Percentiles rank a stretch among this genome's conserved stretches.
phyloP scores from a whole-genome alignment of 2,329 filamentous ascomycete genomes.

The Rutstroemia sp. region DNA sequence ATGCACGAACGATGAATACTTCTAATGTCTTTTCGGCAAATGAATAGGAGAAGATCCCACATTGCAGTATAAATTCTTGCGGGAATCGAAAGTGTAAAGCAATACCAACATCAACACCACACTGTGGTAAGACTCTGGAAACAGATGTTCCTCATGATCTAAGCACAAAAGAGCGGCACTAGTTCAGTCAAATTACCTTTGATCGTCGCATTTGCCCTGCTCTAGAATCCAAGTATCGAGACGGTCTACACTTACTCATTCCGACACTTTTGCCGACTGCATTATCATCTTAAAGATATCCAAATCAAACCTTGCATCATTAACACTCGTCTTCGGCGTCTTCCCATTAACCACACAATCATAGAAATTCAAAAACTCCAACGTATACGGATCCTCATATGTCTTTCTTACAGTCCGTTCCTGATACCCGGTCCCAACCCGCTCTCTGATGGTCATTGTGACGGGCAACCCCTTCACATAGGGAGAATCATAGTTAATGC shows the following conservation, averaged over 20 bases:
- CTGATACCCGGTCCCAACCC: constrained; percentile 6
- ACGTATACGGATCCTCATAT: constrained; percentile 37
- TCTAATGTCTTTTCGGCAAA: too few relatives aligned
- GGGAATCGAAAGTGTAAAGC: too few relatives aligned
- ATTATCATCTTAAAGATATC: constrained; percentile 19
- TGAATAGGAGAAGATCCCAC: too few relatives aligned
- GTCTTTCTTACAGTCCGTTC: constrained; percentile 26
- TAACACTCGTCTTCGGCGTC: constrained; percentile 26
- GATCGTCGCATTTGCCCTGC: too few relatives aligned
- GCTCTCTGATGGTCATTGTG: constrained; percentile 36
- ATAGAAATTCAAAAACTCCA: constrained; percentile 32
- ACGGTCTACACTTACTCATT: neutral
- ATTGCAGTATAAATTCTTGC: too few relatives aligned
- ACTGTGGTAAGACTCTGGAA: too few relatives aligned
- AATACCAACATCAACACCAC: too few relatives aligned
- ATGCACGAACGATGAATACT: too few relatives aligned
- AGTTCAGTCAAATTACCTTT: too few relatives aligned
- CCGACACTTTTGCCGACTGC: constrained; percentile 1
- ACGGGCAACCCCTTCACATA: constrained; percentile 47
- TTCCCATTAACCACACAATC: constrained; percentile 22
- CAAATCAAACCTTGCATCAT: constrained; percentile 23
- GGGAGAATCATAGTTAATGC: constrained; percentile 48
- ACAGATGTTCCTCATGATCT: too few relatives aligned
- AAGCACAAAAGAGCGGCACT: too few relatives aligned
- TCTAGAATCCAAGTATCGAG: too few relatives aligned